Percentiles rank a stretch among this genome's conserved stretches.
Evolutionary conservation across 2,329 filamentous ascomycete genomes (phyloP).

Genomic region (Exophiala alcalophila): DNA sequence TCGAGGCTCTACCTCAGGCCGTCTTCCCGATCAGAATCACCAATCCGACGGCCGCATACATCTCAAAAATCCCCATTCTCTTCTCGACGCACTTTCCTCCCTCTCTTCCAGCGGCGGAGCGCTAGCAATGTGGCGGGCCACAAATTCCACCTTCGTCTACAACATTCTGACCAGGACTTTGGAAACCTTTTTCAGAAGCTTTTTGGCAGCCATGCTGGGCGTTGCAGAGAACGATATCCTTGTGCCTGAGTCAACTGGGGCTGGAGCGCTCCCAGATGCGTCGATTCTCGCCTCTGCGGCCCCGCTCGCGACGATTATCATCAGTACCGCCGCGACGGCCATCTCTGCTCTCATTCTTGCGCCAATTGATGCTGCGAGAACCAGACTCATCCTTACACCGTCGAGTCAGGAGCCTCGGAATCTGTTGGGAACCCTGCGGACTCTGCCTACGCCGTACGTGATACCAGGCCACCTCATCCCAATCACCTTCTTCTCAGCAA

Average conservation of each 20-base stretch:
- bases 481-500: slow-evolving; percentile 82
- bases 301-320: slow-evolving; percentile 74
- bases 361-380: slow-evolving; percentile 86
- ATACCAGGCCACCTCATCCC: slow-evolving; percentile 69
- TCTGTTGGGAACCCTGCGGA: slow-evolving; percentile 72
- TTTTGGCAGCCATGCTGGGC: slow-evolving; percentile 86
- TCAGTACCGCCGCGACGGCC: slow-evolving; percentile 64
- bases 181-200: slow-evolving; percentile 86
- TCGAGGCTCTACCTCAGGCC: slow-evolving; percentile 32
- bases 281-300: slow-evolving; percentile 80
- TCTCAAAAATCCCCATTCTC: slow-evolving; percentile 72
- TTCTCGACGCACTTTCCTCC: slow-evolving; percentile 81
- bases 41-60: slow-evolving; percentile 59
- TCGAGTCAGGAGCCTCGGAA: slow-evolving; percentile 71
- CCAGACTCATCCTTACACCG: slow-evolving; percentile 79
- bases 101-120: slow-evolving; percentile 86
- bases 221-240: slow-evolving; percentile 71
- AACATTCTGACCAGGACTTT: slow-evolving; percentile 79
- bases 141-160: slow-evolving; percentile 90
- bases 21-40: slow-evolving; percentile 6
- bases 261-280: slow-evolving; percentile 32
- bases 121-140: slow-evolving; percentile 91
- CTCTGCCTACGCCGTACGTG: slow-evolving; percentile 66
- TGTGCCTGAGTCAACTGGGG: slow-evolving; percentile 43
- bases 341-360: slow-evolving; percentile 76